Evolutionary conservation across 441 rosid species (phyloP), one percentile per base, ranked within the genome.

Genomic region (Gossypium trilobum): DNA sequence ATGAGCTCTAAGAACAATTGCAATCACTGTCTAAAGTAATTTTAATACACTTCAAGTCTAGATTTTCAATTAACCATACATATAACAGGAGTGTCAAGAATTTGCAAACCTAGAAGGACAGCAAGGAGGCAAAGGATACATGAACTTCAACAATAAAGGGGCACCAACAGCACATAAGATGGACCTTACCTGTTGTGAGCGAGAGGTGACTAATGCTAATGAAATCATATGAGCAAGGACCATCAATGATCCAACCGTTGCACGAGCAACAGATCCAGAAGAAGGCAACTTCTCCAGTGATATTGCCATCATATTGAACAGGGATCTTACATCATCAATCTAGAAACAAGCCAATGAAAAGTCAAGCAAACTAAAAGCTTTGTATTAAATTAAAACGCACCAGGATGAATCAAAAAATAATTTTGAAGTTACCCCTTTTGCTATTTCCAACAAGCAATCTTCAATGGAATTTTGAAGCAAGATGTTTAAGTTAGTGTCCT

Each of bases 391-490:
- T 9, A 7, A 51, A 71, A 77, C 66, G 20, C 69, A 75, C n/a
- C 73, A 71, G 68, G 10, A 31, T 19, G 29, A 29, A 70, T 10
- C 2, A n/a, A 11, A 52, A 72, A 71, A 46, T 27, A 22, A 33
- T 33, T 78, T 68, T 61, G 17, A 72, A 44, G 63, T 76, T 87
- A 91, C 95, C 86, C 98, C 97, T 82, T 84, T 93, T 36, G 95
- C 91, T 75, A 90, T 88, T 82, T 95, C 98, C 58, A 88, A 86
- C 71, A 95, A 85, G 84, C 98, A 93, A 81, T 88, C 97, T 87
- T 91, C 96, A 73, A 90, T 90, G 77, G 99, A 82, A 75, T 86
- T 90, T 74, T 89, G 99, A 60, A 95, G 95, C 73, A 77, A 74
- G 70, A 83, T 67, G 79, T 95, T 88, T 72, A 59, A 59, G 11